Conservation (phyloP, 2,329 filamentous ascomycete species). For the Colletotrichum magnum region DNA sequence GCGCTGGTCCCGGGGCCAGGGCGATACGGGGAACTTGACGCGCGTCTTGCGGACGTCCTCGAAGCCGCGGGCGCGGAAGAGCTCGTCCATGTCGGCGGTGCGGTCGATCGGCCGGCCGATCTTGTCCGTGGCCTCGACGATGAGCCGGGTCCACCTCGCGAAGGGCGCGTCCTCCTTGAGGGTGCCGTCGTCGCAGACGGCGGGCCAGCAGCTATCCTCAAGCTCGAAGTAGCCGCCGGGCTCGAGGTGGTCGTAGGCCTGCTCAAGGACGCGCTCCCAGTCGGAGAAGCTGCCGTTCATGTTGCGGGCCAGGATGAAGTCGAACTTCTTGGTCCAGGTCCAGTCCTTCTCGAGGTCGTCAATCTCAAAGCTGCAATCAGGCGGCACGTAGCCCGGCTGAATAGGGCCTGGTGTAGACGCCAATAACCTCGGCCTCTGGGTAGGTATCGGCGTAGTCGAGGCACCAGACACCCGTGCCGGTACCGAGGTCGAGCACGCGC, state of each 20-base stretch:
- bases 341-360: constrained; percentile 49
- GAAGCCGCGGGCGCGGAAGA: neutral
- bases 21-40: neutral
- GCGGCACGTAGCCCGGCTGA: constrained; percentile 49
- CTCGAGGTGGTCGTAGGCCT: constrained; percentile 46
- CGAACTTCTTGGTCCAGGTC: constrained; percentile 44
- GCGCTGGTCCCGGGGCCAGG: constrained; percentile 51
- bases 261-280: constrained; percentile 40
- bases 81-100: neutral
- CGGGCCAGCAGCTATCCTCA: constrained; percentile 45
- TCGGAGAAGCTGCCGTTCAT: constrained; percentile 48
- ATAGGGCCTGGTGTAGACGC: constrained; percentile 51
- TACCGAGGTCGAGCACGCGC: constrained; percentile 39
- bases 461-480: constrained; percentile 30
- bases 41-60: neutral
- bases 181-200: constrained; percentile 50
- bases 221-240: constrained; percentile 52
- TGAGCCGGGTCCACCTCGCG: constrained; percentile 46
- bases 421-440: constrained; percentile 39
- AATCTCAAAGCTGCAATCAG: constrained; percentile 48
- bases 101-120: constrained; percentile 48
- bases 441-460: constrained; percentile 26
- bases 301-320: constrained; percentile 52
- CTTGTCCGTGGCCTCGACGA: constrained; percentile 46
- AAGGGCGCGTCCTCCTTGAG: constrained; percentile 47